These are phyloP conservation scores for Ophiostoma pallidulum DNA, from an alignment of 2,329 filamentous ascomycete genomes.

Conservation along the genomic window DNA sequence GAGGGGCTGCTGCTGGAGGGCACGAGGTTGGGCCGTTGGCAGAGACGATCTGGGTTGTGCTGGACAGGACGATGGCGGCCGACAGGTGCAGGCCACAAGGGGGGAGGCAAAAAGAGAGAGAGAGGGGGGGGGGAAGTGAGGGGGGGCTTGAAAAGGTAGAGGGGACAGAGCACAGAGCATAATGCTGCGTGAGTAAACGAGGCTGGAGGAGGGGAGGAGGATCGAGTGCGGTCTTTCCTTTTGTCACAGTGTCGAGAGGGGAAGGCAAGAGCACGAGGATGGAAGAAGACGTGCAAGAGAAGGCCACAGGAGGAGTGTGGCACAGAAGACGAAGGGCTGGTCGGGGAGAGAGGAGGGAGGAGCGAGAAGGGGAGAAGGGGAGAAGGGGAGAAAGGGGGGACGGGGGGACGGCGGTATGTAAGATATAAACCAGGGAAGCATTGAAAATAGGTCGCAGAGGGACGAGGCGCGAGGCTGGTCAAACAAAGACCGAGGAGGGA, in stretches of 20 bases:
- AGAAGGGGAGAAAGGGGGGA: not conserved
- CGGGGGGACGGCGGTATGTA: too few relatives aligned
- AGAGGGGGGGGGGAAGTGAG: not conserved
- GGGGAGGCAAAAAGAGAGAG: not conserved
- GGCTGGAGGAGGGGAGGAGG: too few relatives aligned
- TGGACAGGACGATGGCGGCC: not conserved
- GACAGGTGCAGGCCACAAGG: too few relatives aligned
- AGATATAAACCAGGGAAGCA: too few relatives aligned
- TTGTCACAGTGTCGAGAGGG: too few relatives aligned
- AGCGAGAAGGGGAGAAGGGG: not conserved
- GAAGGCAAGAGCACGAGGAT: too few relatives aligned
- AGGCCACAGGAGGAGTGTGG: too few relatives aligned
- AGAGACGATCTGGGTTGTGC: not conserved
- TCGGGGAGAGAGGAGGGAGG: not conserved
- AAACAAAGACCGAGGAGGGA: too few relatives aligned
- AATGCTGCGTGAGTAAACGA: too few relatives aligned
- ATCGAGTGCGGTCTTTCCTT: too few relatives aligned
- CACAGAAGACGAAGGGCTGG: too few relatives aligned
- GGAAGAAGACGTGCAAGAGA: too few relatives aligned
- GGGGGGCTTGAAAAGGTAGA: not conserved
- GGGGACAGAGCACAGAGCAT: not conserved
- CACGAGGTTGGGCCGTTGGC: constrained; percentile 1
- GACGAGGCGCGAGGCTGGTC: not conserved
- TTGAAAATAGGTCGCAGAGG: not conserved
- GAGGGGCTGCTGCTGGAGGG: not conserved